Evolutionary conservation across 371 early-diverging fungal species (phyloP).

Genomic region (Mycotypha africana): DNA sequence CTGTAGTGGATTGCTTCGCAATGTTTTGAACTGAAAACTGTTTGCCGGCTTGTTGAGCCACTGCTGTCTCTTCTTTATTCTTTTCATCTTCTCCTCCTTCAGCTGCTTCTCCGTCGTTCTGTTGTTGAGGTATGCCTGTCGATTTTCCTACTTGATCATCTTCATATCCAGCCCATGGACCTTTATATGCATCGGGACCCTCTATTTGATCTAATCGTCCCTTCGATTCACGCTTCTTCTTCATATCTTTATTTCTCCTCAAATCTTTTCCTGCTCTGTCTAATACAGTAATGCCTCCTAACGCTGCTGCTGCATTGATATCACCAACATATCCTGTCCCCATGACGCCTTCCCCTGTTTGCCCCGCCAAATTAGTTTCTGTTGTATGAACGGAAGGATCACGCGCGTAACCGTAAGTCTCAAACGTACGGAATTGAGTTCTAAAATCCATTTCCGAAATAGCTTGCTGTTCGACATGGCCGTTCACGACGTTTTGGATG

Average conservation of each 20-base stretch:
- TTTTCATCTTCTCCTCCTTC: constrained; percentile 42
- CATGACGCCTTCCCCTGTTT: constrained; percentile 47
- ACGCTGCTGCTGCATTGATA: constrained; percentile 41
- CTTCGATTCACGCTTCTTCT: constrained; percentile 67
- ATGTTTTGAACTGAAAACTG: constrained; percentile 20
- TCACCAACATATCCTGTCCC: constrained; percentile 73
- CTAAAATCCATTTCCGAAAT: constrained; percentile 75
- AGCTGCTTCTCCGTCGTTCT: too few species aligned
- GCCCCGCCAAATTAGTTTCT: constrained; percentile 37
- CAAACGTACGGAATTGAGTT: constrained; percentile 75
- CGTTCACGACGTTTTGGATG: constrained; percentile 66
- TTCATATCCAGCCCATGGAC: constrained; percentile 96
- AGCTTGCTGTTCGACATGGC: constrained; percentile 78
- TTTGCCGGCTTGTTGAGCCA: constrained; percentile 7
- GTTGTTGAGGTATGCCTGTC: constrained; percentile 58
- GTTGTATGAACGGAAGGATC: constrained; percentile 64
- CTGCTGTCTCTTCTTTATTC: constrained; percentile 18
- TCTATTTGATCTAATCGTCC: constrained; percentile 76
- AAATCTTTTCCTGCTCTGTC: constrained; percentile 48
- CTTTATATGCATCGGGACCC: constrained; percentile 79
- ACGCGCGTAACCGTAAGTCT: constrained; percentile 78
- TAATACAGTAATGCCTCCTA: constrained; percentile 49
- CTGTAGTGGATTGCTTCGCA: constrained; percentile 45
- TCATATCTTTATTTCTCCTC: constrained; percentile 43
- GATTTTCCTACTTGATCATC: constrained; percentile 65